Conservation (phyloP, 306 rosid species). For the Castanea crenata region DNA sequence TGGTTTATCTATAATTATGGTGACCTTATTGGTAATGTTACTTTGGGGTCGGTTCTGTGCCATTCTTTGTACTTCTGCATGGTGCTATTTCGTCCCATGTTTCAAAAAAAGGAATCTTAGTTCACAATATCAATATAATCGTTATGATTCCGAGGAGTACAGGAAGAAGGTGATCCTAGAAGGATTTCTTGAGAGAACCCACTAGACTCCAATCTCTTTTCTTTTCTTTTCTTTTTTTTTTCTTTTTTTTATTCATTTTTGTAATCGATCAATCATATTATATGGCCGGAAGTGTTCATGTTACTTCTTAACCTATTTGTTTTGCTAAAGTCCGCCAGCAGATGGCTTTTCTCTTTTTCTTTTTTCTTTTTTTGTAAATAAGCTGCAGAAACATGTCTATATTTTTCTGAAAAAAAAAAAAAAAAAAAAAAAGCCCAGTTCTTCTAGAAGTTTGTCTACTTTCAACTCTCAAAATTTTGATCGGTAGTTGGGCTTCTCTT, state of each 20-base stretch:
- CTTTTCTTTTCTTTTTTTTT: neutral
- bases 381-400: neutral
- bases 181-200: constrained; percentile 39
- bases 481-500: no score
- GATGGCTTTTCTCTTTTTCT: neutral
- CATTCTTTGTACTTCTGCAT: constrained; percentile 60
- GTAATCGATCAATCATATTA: neutral
- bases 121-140: neutral
- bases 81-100: constrained; percentile 55
- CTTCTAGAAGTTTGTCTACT: no score
- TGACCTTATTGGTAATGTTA: constrained; percentile 49
- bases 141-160: constrained; percentile 21
- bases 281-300: neutral
- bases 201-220: neutral
- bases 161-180: constrained; percentile 38
- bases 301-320: neutral
- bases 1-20: constrained; percentile 50
- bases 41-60: constrained; percentile 74
- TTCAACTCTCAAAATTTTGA: no score
- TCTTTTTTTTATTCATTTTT: neutral
- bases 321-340: constrained; percentile 1
- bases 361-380: neutral
- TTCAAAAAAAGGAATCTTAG: constrained; percentile 1
- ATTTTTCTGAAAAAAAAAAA: no score
- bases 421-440: no score